phyloP scores from a whole-genome alignment of 1,284 basidiomycete genomes.

The Mycena citricolor region DNA sequence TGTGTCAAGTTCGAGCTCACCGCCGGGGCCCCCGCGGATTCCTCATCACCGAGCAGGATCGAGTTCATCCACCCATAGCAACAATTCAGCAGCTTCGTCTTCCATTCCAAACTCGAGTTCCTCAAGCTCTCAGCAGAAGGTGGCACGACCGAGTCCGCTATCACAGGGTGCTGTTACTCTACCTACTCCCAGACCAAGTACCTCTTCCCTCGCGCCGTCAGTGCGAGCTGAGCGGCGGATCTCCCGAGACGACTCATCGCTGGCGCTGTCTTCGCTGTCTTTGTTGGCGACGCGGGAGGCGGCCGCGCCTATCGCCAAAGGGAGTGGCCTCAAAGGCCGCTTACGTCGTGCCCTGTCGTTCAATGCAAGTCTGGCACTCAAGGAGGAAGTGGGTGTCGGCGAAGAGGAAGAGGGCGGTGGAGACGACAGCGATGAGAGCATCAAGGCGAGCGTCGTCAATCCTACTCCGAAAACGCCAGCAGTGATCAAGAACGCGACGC shows the following conservation, averaged over 20 bases:
- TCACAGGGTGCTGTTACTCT: conserved; percentile 19
- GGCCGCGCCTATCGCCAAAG: conserved; percentile 36
- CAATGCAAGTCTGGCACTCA: conserved; percentile 19
- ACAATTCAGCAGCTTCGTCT: conserved; percentile 40
- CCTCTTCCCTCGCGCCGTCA: not conserved
- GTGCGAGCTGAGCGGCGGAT: conserved; percentile 59
- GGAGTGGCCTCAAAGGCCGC: conserved; percentile 70
- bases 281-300: conserved; percentile 16
- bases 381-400: conserved; percentile 21
- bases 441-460: conserved; percentile 30
- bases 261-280: conserved; percentile 41
- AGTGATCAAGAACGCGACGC: conserved; percentile 11
- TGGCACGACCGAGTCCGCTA: conserved; percentile 19
- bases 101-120: conserved; percentile 34
- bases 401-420: conserved; percentile 19
- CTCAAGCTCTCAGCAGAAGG: conserved; percentile 32
- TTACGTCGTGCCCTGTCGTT: conserved; percentile 74
- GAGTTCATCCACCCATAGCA: conserved; percentile 35
- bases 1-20: conserved; percentile 19
- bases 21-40: conserved; percentile 25
- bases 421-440: conserved; percentile 28
- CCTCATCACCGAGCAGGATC: conserved; percentile 41
- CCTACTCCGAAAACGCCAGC: conserved; percentile 15
- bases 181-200: not conserved
- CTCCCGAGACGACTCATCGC: conserved; percentile 75